These are phyloP conservation scores for Panicum hallii DNA, from an alignment of 202 grass and related monocot genomes.

Conservation along the genomic window DNA sequence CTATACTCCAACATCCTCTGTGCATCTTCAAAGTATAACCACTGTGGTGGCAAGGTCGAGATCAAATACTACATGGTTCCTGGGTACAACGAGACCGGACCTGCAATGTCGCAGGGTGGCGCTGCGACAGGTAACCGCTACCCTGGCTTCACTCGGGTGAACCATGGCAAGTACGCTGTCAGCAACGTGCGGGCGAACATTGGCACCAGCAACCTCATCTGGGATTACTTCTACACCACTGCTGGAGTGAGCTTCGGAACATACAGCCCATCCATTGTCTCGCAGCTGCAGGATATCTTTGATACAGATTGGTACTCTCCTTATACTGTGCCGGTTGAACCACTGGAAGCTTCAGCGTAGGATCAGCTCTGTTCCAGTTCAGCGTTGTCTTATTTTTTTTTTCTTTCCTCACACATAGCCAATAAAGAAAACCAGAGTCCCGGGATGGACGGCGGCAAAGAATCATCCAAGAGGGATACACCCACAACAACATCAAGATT, in stretches of 20 bases:
- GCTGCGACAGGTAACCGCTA: slow-evolving; percentile 56
- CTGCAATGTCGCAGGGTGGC: slow-evolving; percentile 39
- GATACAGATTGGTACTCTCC: slow-evolving; percentile 87
- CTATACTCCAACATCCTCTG: slow-evolving; percentile 81
- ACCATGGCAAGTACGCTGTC: slow-evolving; percentile 93
- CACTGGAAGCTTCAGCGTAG: slow-evolving; percentile 39
- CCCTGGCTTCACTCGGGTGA: slow-evolving; percentile 73
- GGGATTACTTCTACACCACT: slow-evolving; percentile 96
- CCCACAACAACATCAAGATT: background rate
- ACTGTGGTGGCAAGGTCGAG: slow-evolving; percentile 72
- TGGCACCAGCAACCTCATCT: slow-evolving; percentile 88
- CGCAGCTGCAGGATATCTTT: slow-evolving; percentile 78
- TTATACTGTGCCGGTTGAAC: slow-evolving; percentile 64
- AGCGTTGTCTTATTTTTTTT: background rate
- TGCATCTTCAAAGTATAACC: slow-evolving; percentile 62
- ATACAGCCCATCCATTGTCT: slow-evolving; percentile 61
- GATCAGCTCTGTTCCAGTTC: background rate
- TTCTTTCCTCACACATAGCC: background rate
- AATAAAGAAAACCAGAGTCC: background rate
- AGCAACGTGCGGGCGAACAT: slow-evolving; percentile 73
- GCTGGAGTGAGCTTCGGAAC: slow-evolving; percentile 90
- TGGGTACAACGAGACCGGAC: slow-evolving; percentile 70
- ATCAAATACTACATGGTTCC: slow-evolving; percentile 81
- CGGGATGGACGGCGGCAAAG: background rate
- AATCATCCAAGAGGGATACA: background rate